Evolutionary conservation across 1,284 basidiomycete species (phyloP).

Genomic region (Papiliotrema flavescens): DNA sequence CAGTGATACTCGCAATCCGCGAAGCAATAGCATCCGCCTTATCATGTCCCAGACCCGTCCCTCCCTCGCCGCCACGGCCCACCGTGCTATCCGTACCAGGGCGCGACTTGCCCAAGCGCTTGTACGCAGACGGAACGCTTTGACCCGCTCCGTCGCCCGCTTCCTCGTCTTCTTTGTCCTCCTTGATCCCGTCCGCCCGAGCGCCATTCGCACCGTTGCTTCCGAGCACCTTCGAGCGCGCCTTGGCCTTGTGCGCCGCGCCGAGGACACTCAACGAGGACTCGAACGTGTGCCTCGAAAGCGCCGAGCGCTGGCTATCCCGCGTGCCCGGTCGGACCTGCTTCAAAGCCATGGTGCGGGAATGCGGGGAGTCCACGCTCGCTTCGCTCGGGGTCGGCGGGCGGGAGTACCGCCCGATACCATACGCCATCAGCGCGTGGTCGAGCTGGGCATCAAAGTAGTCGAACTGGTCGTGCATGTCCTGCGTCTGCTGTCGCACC

Average conservation of each 20-base stretch:
- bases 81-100: too few species aligned
- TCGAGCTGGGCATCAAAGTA: slow-evolving; percentile 43
- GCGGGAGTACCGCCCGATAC: slow-evolving; percentile 1
- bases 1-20: slow-evolving; percentile 28
- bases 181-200: not conserved
- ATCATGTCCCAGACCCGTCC: not conserved
- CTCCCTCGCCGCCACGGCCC: too few species aligned
- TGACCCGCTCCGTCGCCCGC: too few species aligned
- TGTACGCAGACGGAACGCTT: too few species aligned
- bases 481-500: slow-evolving; percentile 47
- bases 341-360: slow-evolving; percentile 1
- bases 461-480: slow-evolving; percentile 8
- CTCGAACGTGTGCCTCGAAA: slow-evolving; percentile 18
- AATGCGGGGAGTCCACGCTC: not conserved
- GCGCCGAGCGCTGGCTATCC: slow-evolving; percentile 13
- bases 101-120: too few species aligned
- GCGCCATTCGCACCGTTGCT: too few species aligned
- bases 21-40: slow-evolving; percentile 22
- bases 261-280: slow-evolving; percentile 22
- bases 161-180: not conserved
- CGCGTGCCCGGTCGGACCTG: slow-evolving; percentile 15
- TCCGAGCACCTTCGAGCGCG: too few species aligned
- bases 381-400: slow-evolving; percentile 4
- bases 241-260: slow-evolving; percentile 3
- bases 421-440: slow-evolving; percentile 28